These are phyloP conservation scores for Phytophthora pseudosyringae DNA, from an alignment of 352 stramenopile species.

Conservation along the genomic window DNA sequence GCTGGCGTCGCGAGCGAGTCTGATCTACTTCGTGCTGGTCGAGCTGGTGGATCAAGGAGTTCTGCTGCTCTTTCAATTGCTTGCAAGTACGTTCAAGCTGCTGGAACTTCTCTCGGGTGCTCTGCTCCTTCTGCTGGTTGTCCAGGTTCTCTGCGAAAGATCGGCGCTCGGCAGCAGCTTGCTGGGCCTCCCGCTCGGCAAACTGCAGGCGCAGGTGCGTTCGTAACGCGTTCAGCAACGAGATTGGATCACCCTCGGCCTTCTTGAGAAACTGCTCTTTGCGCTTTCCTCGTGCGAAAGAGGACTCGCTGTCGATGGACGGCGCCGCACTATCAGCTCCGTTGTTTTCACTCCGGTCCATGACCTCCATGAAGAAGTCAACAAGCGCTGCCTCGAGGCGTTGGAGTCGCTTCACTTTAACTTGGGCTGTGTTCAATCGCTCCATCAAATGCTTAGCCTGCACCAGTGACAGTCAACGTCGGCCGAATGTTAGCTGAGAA, in stretches of 20 bases:
- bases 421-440: conserved; percentile 62
- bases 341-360: conserved; percentile 48
- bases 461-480: background rate
- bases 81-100: conserved; percentile 41
- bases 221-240: conserved; percentile 70
- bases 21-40: conserved; percentile 38
- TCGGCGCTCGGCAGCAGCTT: conserved; percentile 31
- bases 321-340: background rate
- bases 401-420: conserved; percentile 69
- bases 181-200: conserved; percentile 47
- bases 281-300: conserved; percentile 51
- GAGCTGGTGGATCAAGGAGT: conserved; percentile 40
- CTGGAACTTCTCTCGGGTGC: conserved; percentile 39
- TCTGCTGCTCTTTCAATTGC: conserved; percentile 34
- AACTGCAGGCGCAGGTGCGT: conserved; percentile 76
- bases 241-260: conserved; percentile 68
- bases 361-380: conserved; percentile 79
- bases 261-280: conserved; percentile 67
- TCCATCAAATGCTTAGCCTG: conserved; percentile 71
- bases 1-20: conserved; percentile 35
- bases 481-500: background rate
- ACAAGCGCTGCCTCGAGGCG: conserved; percentile 70
- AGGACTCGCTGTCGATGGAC: conserved; percentile 37
- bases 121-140: conserved; percentile 52
- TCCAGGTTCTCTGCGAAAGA: conserved; percentile 34